Conservation (phyloP, 225 moss, liverwort and hornwort genomes). For the Straminergon stramineum region DNA sequence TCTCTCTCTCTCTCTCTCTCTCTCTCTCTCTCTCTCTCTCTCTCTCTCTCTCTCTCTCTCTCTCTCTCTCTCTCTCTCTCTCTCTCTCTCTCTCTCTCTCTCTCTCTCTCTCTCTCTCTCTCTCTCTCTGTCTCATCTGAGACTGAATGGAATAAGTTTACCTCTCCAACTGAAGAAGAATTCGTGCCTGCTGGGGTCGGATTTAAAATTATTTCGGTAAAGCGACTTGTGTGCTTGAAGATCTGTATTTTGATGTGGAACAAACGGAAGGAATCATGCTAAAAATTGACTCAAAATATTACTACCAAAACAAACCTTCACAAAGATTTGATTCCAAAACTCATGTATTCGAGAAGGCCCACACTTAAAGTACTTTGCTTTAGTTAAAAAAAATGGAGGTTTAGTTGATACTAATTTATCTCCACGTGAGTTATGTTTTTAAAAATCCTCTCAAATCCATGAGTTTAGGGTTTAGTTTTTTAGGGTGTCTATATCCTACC, state of each 20-base stretch:
- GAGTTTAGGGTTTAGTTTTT: too few species aligned
- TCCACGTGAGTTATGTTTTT: background rate
- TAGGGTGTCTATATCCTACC: background rate
- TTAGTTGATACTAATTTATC: background rate
- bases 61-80: too few species aligned
- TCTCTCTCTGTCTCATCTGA: background rate
- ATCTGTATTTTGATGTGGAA: background rate
- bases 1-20: background rate
- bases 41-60: too few species aligned
- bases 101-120: background rate
- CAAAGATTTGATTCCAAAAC: background rate
- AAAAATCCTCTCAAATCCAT: background rate
- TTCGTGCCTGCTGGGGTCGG: too few species aligned
- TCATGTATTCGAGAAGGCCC: rapidly evolving
- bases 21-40: too few species aligned
- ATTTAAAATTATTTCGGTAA: background rate
- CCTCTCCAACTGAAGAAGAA: background rate
- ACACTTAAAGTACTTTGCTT: background rate
- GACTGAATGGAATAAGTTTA: background rate
- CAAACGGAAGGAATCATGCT: background rate
- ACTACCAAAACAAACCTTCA: background rate
- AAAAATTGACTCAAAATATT: background rate
- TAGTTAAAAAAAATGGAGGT: too few species aligned
- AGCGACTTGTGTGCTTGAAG: background rate
- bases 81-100: too few species aligned